Conservation (phyloP, 2,329 filamentous ascomycete genomes). For the Orbilia blumenaviensis region DNA sequence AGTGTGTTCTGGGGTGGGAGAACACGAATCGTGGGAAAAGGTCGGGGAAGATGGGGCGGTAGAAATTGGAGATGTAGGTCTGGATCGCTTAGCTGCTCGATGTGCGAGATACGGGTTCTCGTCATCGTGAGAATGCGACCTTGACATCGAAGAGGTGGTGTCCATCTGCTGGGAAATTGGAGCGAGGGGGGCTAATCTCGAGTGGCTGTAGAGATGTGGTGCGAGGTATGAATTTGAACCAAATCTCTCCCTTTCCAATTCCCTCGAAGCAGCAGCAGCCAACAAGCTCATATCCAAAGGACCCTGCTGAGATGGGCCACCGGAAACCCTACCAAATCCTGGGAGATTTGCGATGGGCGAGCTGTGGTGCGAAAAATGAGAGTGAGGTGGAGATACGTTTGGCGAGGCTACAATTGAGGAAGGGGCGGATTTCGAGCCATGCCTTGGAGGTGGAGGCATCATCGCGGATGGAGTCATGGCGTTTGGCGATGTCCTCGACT, state of each 20-base stretch:
- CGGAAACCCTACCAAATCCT: constrained; percentile 67
- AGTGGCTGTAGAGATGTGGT: constrained; percentile 61
- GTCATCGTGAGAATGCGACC: constrained; percentile 82
- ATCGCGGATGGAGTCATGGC: constrained; percentile 66
- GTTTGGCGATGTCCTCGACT: constrained; percentile 66
- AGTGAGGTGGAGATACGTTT: constrained; percentile 93
- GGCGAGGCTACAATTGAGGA: constrained; percentile 88
- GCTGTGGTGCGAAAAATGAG: constrained; percentile 71
- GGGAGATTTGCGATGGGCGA: constrained; percentile 68
- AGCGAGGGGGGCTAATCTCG: constrained; percentile 63
- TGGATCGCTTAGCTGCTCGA: constrained; percentile 82
- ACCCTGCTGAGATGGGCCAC: constrained; percentile 62
- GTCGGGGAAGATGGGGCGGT: constrained; percentile 95
- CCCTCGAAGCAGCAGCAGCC: constrained; percentile 72
- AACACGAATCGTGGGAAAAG: constrained; percentile 94
- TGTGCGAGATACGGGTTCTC: constrained; percentile 80
- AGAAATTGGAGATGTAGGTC: constrained; percentile 92
- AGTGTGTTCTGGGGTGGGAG: constrained; percentile 96
- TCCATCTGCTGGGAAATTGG: constrained; percentile 75
- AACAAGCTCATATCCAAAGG: constrained; percentile 72
- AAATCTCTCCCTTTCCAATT: constrained; percentile 72
- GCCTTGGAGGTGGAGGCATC: constrained; percentile 82
- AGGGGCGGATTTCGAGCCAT: constrained; percentile 86
- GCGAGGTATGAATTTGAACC: constrained; percentile 61
- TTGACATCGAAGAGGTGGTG: constrained; percentile 86